These are phyloP conservation scores for Trebouxia sp. DNA, from an alignment of 139 green algal genomes.

Conservation along the genomic window DNA sequence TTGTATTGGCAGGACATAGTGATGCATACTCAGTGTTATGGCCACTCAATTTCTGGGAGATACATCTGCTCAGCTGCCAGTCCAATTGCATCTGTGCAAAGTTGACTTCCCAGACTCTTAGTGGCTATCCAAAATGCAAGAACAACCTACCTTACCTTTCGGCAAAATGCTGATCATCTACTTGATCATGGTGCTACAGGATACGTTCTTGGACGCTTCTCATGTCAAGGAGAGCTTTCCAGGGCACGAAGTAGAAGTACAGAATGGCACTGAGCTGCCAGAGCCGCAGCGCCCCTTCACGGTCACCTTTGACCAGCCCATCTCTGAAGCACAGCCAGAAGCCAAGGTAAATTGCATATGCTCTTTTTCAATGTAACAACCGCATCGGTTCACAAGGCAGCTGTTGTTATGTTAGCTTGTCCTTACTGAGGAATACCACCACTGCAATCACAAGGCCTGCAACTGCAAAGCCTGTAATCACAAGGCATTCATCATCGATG, in stretches of 20 bases:
- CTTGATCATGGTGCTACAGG: constrained; percentile 49
- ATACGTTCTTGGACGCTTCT: constrained; percentile 93
- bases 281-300: constrained; percentile 74
- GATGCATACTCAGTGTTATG: no score
- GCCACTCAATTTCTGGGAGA: no score
- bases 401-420: not conserved
- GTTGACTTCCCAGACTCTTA: no score
- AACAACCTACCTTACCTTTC: no score
- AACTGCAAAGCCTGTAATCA: no score
- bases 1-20: no score
- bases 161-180: no score
- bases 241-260: constrained; percentile 62
- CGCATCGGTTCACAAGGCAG: not conserved
- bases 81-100: no score
- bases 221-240: constrained; percentile 91
- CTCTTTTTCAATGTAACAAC: not conserved
- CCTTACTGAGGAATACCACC: not conserved
- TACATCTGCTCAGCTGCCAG: no score
- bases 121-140: no score
- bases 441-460: no score
- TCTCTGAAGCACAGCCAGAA: not conserved
- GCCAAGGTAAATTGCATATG: not conserved
- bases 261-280: constrained; percentile 29
- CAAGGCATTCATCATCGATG: no score
- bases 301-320: constrained; percentile 75